Evolutionary conservation across 257 asterid genomes (phyloP), one percentile per base, ranked within the genome.

Genomic region (Capsicum pubescens): DNA sequence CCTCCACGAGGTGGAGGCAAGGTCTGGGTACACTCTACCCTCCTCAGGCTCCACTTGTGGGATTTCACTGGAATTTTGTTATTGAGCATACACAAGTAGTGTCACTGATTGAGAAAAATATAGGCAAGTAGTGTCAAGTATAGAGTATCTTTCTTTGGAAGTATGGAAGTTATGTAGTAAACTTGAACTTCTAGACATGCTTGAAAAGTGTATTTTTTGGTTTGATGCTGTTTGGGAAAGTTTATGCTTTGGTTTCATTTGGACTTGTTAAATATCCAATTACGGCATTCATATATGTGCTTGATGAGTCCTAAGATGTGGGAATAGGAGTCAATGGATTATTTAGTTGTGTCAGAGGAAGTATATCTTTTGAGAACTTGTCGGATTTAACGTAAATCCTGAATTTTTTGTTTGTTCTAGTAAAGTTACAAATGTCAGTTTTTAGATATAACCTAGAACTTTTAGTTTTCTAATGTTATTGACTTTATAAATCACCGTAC

Each of bases 161-260:
- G 36, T 71, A 9, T 44, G 36, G 3, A 71, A 71, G 19, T 71
- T 71, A 46, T 46, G 39, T 66, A 13, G 79, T 1, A 46, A 71
- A n/a, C 58, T 10, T 71, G 79, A 71, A n/a, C 58, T 71, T 46
- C 39, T 46, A 71, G 17, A 71, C 79, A 71, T 12, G 16, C 17
- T 71, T 71, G 79, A n/a, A 17, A 44, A 44, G 57, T 71, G 58
- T 48, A 44, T 67, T 48, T 13, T 67, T 48, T 67, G 48, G 74
- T 67, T 66, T 35, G 14, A 9, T 71, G 58, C 17, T 71, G 57
- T 44, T n/a, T 44, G 79, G 9, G 32, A 26, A 26, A 26, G 32
- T 26, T 26, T 26, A 26, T 26, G 32, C 32, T 26, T 26, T 26
- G 32, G 32, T 26, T 26, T 26, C 32, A 26, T 42, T 9, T 13